Percentiles rank a stretch among this genome's conserved stretches.
Evolutionary conservation across 345 rosid species (phyloP).

Genomic region (Salix brachista): DNA sequence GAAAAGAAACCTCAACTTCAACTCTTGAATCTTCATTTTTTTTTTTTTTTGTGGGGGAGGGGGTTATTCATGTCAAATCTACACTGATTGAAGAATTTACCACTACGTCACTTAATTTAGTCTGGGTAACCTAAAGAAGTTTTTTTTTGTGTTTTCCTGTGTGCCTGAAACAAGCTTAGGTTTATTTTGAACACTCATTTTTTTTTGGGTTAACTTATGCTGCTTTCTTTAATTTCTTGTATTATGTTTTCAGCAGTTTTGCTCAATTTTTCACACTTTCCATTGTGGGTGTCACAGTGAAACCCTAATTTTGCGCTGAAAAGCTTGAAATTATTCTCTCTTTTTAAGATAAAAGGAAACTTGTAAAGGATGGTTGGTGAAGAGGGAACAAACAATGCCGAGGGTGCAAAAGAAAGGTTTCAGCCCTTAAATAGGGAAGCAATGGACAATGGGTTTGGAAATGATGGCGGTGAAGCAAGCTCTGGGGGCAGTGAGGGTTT

Average conservation of each 20-base stretch:
- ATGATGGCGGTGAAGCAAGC: conserved; percentile 37
- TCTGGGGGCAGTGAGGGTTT: conserved; percentile 39
- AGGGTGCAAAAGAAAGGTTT: conserved; percentile 24
- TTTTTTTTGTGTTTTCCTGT: conserved; percentile 1
- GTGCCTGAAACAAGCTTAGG: not conserved
- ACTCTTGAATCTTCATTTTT: not conserved
- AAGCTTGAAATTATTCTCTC: conserved; percentile 10
- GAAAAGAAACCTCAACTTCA: not conserved
- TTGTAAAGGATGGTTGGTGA: conserved; percentile 37
- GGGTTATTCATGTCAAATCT: not conserved
- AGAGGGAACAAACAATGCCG: conserved; percentile 44
- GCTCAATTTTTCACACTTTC: conserved; percentile 5
- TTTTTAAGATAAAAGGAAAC: not conserved
- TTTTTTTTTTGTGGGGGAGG: no score
- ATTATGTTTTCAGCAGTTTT: conserved; percentile 12
- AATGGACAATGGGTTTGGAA: conserved; percentile 34
- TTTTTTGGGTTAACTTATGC: not conserved
- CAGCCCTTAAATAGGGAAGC: conserved; percentile 32
- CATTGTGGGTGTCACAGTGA: conserved; percentile 16
- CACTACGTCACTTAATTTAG: conserved; percentile 15
- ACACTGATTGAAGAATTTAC: conserved; percentile 6
- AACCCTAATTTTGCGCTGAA: conserved; percentile 35
- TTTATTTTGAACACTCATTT: not conserved
- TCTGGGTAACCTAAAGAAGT: not conserved
- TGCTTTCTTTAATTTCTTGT: not conserved